Base-by-base conservation (phyloP, 2,329 filamentous ascomycete genomes). In the Polytolypa hystricis region DNA sequence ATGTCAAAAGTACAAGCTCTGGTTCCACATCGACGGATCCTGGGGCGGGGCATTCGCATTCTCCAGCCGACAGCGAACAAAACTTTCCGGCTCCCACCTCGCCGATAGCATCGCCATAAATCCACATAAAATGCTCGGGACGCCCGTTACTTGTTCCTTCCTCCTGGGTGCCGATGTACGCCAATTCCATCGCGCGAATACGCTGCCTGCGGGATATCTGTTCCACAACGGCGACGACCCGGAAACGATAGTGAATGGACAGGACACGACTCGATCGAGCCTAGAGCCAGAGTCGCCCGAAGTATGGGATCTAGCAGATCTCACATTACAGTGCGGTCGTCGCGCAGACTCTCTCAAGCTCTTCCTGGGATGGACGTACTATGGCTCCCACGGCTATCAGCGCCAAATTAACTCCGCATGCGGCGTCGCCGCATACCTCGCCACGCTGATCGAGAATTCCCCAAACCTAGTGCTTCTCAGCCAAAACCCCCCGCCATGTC, bases 71-170 rank as follows among this genome's bases (percentile, higher is more conserved):
- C 79, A 82, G 29, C 65, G 64, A 30, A 49, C 63, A 37, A 83
- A 85, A 53, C 64, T 96, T 7, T 57, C 65, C 1, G 89, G 89
- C 10, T 67, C 73, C 2, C 70, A 86, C 30, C 69, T 80, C 27
- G 91, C 87, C 7, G 73, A 95, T 59, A 84, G 78, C 10, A 67
- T 96, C 26, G 84, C 86, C 2, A 74, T 94, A 37, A 96, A 93
- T 59, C 87, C 91, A 39, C 91, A 98, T 65, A 96, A 96, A 65
- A 96, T 96, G 91, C 73, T 96, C 54, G 84, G 84, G 40, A 83
- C 85, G 2, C 89, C 91, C 0, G 66, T 93, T 27, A 94, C 87
- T 0, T 96, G 87, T 63, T 87, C 81, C 0, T 95, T 93, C 64
- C 71, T 98, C 4, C 71, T 98, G 9, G 79, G 76, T 0, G 72